These are phyloP conservation scores for Sphaceloma murrayae DNA, from an alignment of 2,329 filamentous ascomycete genomes.

Conservation along the genomic window DNA sequence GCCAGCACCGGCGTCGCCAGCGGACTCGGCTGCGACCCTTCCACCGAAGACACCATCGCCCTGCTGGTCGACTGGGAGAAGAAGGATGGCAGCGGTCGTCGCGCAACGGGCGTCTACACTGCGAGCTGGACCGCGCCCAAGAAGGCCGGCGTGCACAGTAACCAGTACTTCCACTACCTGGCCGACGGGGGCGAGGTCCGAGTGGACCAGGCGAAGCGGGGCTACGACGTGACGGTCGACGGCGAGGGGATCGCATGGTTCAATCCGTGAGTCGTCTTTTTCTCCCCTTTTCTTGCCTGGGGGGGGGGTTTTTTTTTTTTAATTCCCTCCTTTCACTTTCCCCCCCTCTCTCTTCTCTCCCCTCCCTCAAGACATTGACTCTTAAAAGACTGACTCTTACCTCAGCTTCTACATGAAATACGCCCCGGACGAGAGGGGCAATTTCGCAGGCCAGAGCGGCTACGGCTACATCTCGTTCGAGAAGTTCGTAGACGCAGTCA, in stretches of 20 bases:
- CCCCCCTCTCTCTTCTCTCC: no score
- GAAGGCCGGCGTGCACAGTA: slow-evolving; percentile 87
- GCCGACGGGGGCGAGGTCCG: slow-evolving; percentile 74
- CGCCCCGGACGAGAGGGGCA: slow-evolving; percentile 86
- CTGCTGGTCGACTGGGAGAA: slow-evolving; percentile 82
- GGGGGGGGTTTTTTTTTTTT: no score
- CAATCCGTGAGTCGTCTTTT: slow-evolving; percentile 53
- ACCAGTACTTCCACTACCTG: slow-evolving; percentile 96
- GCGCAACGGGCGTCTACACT: slow-evolving; percentile 82
- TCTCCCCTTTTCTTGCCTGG: no score
- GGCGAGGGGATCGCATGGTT: slow-evolving; percentile 64
- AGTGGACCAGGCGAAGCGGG: slow-evolving; percentile 86
- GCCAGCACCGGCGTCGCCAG: slow-evolving; percentile 71
- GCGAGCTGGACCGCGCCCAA: slow-evolving; percentile 91
- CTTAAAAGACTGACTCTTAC: no score
- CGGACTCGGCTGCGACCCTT: slow-evolving; percentile 63
- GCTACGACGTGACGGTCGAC: slow-evolving; percentile 91
- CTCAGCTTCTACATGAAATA: slow-evolving; percentile 50
- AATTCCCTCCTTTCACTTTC: no score
- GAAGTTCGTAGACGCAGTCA: slow-evolving; percentile 87
- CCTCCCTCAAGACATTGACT: no score
- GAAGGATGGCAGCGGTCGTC: slow-evolving; percentile 56
- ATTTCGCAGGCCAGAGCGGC: slow-evolving; percentile 82
- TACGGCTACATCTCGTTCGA: slow-evolving; percentile 94
- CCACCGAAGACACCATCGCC: slow-evolving; percentile 89